These are phyloP conservation scores for Suillus placidus DNA, from an alignment of 768 basidiomycete species.

Conservation along the genomic window DNA sequence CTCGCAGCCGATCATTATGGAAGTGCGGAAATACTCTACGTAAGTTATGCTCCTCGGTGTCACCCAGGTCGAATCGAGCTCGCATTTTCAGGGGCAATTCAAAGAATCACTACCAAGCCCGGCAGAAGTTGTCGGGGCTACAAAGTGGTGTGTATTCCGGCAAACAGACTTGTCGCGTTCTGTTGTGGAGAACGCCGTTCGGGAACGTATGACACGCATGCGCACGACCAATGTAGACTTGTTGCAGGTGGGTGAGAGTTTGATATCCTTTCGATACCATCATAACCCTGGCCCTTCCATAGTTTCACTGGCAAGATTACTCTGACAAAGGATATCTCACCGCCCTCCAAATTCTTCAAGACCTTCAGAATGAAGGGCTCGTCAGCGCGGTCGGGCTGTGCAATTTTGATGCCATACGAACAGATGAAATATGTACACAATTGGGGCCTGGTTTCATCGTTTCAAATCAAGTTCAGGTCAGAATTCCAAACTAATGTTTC, in stretches of 20 bases:
- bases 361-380: slow-evolving; percentile 59
- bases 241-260: slow-evolving; percentile 56
- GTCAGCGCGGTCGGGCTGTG: slow-evolving; percentile 74
- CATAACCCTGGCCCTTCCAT: slow-evolving; percentile 1
- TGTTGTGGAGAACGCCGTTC: slow-evolving; percentile 62
- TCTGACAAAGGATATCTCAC: slow-evolving; percentile 50
- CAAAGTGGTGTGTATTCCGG: slow-evolving; percentile 86
- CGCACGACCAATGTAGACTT: slow-evolving; percentile 61
- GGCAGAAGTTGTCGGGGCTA: slow-evolving; percentile 63
- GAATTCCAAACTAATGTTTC: slow-evolving; percentile 12
- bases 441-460: slow-evolving; percentile 72
- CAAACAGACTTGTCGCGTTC: slow-evolving; percentile 50
- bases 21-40: slow-evolving; percentile 79
- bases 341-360: slow-evolving; percentile 53
- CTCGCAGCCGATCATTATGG: slow-evolving; percentile 83
- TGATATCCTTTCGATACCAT: neutral
- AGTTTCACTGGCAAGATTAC: slow-evolving; percentile 87
- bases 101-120: slow-evolving; percentile 46
- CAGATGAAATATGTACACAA: slow-evolving; percentile 79
- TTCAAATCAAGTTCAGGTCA: slow-evolving; percentile 83
- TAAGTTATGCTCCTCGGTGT: slow-evolving; percentile 37
- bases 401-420: slow-evolving; percentile 77
- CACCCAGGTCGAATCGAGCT: slow-evolving; percentile 3
- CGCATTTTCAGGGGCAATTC: slow-evolving; percentile 64
- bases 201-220: slow-evolving; percentile 74